phyloP scores from a whole-genome alignment of 2,329 filamentous ascomycete species.

The Penicillium aurantiogriseum region DNA sequence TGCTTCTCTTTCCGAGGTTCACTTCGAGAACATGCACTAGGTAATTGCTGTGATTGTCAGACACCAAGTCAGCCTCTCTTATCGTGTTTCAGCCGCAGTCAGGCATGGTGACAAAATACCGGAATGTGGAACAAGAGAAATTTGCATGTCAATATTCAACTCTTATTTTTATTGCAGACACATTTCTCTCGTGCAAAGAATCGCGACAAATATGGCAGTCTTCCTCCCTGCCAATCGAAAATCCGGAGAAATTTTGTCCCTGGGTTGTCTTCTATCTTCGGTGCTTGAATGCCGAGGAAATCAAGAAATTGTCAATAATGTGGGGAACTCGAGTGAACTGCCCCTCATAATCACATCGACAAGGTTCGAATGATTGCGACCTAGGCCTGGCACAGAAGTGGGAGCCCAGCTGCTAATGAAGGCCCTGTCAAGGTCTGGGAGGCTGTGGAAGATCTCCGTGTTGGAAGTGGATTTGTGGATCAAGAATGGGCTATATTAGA shows the following conservation, averaged over 20 bases:
- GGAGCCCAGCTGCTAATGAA: background rate
- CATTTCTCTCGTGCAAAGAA: background rate
- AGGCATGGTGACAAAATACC: slow-evolving; percentile 7
- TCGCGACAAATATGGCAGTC: background rate
- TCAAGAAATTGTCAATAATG: background rate
- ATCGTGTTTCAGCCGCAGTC: background rate
- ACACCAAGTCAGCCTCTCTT: slow-evolving; percentile 9
- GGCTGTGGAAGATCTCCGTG: background rate
- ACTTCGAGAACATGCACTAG: background rate
- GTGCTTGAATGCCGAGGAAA: background rate
- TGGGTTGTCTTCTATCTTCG: too few relatives aligned
- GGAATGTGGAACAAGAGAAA: slow-evolving; percentile 7
- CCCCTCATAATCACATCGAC: background rate
- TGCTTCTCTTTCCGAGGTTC: background rate
- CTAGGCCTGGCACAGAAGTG: background rate
- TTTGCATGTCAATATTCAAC: background rate
- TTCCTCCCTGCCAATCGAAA: background rate
- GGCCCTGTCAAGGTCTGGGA: background rate
- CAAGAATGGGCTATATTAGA: background rate
- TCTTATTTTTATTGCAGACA: background rate
- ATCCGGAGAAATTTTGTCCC: background rate
- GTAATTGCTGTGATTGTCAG: background rate
- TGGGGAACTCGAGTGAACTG: background rate
- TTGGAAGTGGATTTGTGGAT: background rate
- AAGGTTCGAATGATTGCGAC: background rate